Conservation (phyloP, 352 stramenopile genomes). For the Saprolegnia diclina region DNA sequence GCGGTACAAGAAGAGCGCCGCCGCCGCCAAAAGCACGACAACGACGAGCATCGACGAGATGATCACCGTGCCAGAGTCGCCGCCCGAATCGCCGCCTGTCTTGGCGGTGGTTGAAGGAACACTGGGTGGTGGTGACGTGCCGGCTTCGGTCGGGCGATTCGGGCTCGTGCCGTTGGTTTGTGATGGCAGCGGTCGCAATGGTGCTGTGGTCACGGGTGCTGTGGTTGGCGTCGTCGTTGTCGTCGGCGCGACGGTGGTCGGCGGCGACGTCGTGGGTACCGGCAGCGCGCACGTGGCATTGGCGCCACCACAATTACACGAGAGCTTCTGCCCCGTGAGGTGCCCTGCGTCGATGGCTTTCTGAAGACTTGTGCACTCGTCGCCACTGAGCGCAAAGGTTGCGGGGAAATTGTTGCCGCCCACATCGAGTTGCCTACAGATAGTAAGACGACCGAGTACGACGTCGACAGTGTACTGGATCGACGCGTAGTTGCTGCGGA, state of each 20-base stretch:
- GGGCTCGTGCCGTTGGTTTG: no score
- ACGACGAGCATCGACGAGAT: conserved; percentile 1
- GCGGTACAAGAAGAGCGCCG: conserved; percentile 12
- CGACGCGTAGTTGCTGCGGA: background rate
- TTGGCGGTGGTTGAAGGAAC: background rate
- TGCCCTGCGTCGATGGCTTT: background rate
- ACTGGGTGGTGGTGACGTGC: background rate
- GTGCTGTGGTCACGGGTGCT: background rate
- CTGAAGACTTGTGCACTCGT: background rate
- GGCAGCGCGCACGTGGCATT: background rate
- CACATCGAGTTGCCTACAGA: conserved; percentile 15
- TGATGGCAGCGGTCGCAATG: no score
- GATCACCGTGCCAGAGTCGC: background rate
- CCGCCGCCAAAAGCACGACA: background rate
- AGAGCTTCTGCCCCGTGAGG: background rate
- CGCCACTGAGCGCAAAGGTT: background rate
- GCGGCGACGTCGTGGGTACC: background rate
- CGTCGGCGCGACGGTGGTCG: background rate
- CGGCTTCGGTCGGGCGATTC: background rate
- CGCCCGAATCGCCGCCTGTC: background rate
- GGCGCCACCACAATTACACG: background rate
- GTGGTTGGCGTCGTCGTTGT: background rate
- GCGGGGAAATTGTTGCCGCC: background rate
- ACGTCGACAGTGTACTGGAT: conserved; percentile 1
- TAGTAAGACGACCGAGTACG: background rate